Conservation (phyloP, 768 basidiomycete genomes). For the Wakefieldia striispora region DNA sequence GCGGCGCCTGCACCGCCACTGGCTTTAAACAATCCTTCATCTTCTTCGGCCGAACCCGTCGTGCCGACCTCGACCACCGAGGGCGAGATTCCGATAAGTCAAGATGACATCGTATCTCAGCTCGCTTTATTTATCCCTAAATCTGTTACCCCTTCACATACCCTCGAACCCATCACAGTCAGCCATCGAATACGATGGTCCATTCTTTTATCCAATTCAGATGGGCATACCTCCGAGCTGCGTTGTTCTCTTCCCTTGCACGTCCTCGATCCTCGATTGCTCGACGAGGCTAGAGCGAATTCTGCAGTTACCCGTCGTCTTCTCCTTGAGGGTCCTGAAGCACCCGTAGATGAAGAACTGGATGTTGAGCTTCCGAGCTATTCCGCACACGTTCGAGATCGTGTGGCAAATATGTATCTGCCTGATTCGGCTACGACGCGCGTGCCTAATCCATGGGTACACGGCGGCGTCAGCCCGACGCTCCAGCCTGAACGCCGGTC, state of each 20-base stretch:
- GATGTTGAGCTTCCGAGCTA: constrained; percentile 85
- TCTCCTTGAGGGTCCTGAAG: constrained; percentile 39
- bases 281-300: constrained; percentile 70
- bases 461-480: constrained; percentile 40
- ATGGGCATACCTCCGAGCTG: constrained; percentile 93
- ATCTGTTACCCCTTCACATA: constrained; percentile 65
- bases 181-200: constrained; percentile 80
- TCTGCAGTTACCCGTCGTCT: constrained; percentile 71
- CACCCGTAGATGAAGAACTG: constrained; percentile 48
- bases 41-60: constrained; percentile 6
- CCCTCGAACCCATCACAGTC: constrained; percentile 71
- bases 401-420: constrained; percentile 77
- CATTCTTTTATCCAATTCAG: constrained; percentile 77
- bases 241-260: constrained; percentile 90
- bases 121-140: constrained; percentile 60
- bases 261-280: constrained; percentile 70
- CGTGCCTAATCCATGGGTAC: constrained; percentile 62
- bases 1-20: not conserved
- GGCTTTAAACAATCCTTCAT: not conserved
- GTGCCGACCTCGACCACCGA: constrained; percentile 8
- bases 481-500: constrained; percentile 14
- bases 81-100: constrained; percentile 27
- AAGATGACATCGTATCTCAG: constrained; percentile 56
- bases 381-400: constrained; percentile 83
- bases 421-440: constrained; percentile 63